Base-by-base conservation (phyloP, 192 early-diverging fungal species). In the Kickxella alabastrina region DNA sequence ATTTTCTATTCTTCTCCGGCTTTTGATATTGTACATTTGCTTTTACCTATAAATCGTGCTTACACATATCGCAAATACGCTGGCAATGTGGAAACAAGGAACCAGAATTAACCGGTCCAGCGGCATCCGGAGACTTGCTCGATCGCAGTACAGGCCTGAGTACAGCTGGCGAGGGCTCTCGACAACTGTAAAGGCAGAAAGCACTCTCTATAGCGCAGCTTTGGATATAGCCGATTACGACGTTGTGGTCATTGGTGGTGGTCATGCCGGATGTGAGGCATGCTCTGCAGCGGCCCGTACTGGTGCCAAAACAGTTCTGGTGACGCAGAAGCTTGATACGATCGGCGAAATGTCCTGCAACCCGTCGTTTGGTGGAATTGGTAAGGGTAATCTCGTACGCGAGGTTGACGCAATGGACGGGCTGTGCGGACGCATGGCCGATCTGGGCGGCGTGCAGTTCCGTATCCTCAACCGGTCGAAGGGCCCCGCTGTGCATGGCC, bases 271-370 rank as follows among this genome's bases (percentile, higher is more conserved):
- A 8, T 87, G 86, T 9, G 89, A 91, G 54, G 89, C 89, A 13
- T 80, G 86, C 57, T 78, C 89, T 3, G 89, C 87, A 18, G 85
- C 89, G 27, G 87, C 87, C 13, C 66, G 89, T 40, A 64, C 81
- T 8, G 89, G 89, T 2, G 87, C 89, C 35, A 77, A 65, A 32
- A 86, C 87, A 0, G 55, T 91, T 27, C 61, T 91, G 1, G 63
- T 91, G 6, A 91, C 89, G 15, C 89, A 91, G 35, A 82, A 79
- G 47, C 59, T 78, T 2, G 83, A 87, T 37, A 89, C 89, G 0
- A 89, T 91, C 18, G 88, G 89, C 18, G 89, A 91, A 59, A 87
- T 91, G 87, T 91, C 89, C 13, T 91, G 89, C 59, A 91, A 91
- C 52, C 89, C 89, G 22, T 89, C 89, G 0, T 89, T 91, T 75